Conservation (phyloP, 2,329 filamentous ascomycete species). For the Periconia sp. region DNA sequence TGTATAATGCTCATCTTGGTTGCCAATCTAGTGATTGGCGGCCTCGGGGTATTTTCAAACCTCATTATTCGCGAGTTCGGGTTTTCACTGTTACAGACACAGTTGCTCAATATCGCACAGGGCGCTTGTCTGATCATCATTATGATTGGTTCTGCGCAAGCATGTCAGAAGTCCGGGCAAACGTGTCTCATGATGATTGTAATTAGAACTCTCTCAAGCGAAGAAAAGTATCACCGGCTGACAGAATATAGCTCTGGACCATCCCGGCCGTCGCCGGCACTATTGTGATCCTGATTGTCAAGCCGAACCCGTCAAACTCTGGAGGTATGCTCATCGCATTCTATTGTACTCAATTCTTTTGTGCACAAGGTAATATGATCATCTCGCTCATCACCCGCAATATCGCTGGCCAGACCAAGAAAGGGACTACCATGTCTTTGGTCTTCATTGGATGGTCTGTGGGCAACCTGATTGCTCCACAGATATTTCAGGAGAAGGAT, state of each 20-base stretch:
- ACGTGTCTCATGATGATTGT: conserved; percentile 28
- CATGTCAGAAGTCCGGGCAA: conserved; percentile 22
- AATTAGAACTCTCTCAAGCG: too few species aligned
- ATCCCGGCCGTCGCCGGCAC: conserved; percentile 26
- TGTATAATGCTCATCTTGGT: conserved; percentile 30
- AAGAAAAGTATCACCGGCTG: conserved; percentile 6
- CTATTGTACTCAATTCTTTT: conserved; percentile 35
- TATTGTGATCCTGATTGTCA: conserved; percentile 24
- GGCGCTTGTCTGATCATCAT: conserved; percentile 30
- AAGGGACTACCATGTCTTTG: conserved; percentile 14
- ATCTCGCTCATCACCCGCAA: conserved; percentile 20
- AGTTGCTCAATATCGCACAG: conserved; percentile 38
- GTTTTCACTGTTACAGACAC: conserved; percentile 31
- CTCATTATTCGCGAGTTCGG: conserved; percentile 37
- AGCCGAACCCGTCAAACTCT: conserved; percentile 19
- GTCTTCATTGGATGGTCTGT: conserved; percentile 15
- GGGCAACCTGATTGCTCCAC: conserved; percentile 13
- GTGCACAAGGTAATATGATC: conserved; percentile 24
- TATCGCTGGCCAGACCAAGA: conserved; percentile 26
- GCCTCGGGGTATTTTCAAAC: conserved; percentile 46
- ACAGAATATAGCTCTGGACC: conserved; percentile 1
- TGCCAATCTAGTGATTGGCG: conserved; percentile 39
- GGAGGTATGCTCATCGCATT: conserved; percentile 33
- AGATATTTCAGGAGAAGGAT: conserved; percentile 19
- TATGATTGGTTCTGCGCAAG: conserved; percentile 28